Conservation (phyloP, 495 filamentous ascomycete species). For the Lophiostoma macrostomum region DNA sequence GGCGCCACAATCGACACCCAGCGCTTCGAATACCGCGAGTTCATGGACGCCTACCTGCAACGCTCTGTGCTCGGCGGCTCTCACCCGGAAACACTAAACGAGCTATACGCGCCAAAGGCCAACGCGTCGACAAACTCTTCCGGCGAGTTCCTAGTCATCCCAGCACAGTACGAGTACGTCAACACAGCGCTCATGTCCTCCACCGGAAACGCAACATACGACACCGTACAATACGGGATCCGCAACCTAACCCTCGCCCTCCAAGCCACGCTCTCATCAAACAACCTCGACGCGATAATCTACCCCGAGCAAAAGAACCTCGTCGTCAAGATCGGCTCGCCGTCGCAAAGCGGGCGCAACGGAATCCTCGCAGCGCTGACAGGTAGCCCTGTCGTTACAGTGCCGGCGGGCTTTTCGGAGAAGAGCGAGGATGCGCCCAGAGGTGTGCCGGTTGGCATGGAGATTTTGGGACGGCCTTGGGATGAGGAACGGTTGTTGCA, state of each 20-base stretch:
- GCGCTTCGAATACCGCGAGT: slow-evolving; percentile 53
- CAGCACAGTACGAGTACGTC: slow-evolving; percentile 53
- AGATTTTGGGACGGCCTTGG: slow-evolving; percentile 58
- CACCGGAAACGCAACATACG: slow-evolving; percentile 48
- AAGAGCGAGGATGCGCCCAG: slow-evolving; percentile 46
- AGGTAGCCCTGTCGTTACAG: slow-evolving; percentile 59
- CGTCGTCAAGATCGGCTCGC: slow-evolving; percentile 55
- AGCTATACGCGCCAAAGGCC: slow-evolving; percentile 41
- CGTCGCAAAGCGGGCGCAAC: slow-evolving; percentile 57
- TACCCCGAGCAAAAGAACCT: slow-evolving; percentile 67
- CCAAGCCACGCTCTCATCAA: slow-evolving; percentile 45
- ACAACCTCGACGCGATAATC: slow-evolving; percentile 56
- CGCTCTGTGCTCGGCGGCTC: slow-evolving; percentile 33
- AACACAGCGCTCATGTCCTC: slow-evolving; percentile 49
- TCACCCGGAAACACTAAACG: slow-evolving; percentile 43
- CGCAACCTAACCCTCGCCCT: slow-evolving; percentile 48
- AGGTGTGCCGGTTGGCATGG: slow-evolving; percentile 63
- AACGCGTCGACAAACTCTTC: slow-evolving; percentile 24
- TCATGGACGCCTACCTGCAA: slow-evolving; percentile 50
- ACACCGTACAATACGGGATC: slow-evolving; percentile 44
- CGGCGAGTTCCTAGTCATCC: slow-evolving; percentile 54
- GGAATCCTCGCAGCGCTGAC: slow-evolving; percentile 64
- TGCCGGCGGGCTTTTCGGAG: slow-evolving; percentile 54
- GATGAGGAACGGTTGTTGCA: slow-evolving; percentile 53
- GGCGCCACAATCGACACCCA: slow-evolving; percentile 52